Percentiles rank a stretch among this genome's conserved stretches.
Evolutionary conservation across 306 rosid species (phyloP).

Genomic region (Purshia tridentata): DNA sequence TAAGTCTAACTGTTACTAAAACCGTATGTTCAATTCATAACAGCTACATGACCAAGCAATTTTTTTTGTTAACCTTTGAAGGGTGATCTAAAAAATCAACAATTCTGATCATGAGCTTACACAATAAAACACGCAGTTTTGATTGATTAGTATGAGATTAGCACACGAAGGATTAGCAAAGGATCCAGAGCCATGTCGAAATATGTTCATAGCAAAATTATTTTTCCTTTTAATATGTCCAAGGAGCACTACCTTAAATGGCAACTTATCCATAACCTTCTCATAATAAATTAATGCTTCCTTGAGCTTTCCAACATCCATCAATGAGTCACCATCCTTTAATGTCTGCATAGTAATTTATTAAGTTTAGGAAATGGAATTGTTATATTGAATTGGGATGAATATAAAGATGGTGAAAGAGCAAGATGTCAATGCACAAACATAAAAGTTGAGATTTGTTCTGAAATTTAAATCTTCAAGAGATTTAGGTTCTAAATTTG

Average conservation of each 20-base stretch:
- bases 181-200: too few species aligned
- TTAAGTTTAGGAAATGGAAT: not conserved
- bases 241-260: slow-evolving; percentile 61
- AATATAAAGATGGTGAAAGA: not conserved
- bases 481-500: not conserved
- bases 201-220: not conserved
- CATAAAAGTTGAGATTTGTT: not conserved
- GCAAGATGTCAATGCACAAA: not conserved
- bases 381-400: not conserved
- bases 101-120: too few species aligned
- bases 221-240: not conserved
- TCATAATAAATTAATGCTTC: slow-evolving; percentile 71
- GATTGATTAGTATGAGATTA: too few species aligned
- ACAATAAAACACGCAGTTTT: too few species aligned
- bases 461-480: not conserved
- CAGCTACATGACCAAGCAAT: too few species aligned
- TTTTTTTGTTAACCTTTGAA: too few species aligned
- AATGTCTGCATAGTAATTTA: slow-evolving; percentile 45
- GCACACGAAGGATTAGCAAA: too few species aligned
- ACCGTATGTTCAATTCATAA: too few species aligned
- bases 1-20: too few species aligned
- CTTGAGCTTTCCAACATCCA: slow-evolving; percentile 65
- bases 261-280: slow-evolving; percentile 64
- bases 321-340: slow-evolving; percentile 72
- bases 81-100: too few species aligned